phyloP scores from a whole-genome alignment of 2,329 filamentous ascomycete species.

The Claviceps humidiphila region DNA sequence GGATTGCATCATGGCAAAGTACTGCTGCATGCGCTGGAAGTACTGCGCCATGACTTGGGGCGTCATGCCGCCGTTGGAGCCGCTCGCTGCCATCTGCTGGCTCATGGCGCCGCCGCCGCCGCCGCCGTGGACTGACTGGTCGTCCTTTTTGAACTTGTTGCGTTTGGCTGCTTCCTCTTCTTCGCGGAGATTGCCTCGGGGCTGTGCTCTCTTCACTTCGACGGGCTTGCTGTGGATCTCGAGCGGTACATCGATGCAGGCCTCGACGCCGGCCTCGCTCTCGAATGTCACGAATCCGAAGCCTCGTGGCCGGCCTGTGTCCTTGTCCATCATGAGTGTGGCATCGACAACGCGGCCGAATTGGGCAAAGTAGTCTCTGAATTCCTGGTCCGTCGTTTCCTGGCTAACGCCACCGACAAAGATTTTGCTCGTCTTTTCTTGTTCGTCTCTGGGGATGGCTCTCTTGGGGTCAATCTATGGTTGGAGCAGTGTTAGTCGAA shows the following conservation, averaged over 20 bases:
- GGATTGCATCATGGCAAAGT: slow-evolving; percentile 89
- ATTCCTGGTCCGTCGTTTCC: slow-evolving; percentile 91
- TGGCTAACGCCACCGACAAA: slow-evolving; percentile 97
- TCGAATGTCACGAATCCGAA: slow-evolving; percentile 99
- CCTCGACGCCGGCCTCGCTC: slow-evolving; percentile 86
- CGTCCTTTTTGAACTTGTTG: slow-evolving; percentile 45
- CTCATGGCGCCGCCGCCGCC: slow-evolving; percentile 20
- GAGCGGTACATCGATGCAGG: slow-evolving; percentile 69
- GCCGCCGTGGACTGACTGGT: slow-evolving; percentile 17
- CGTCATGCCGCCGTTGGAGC: slow-evolving; percentile 60
- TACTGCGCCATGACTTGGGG: slow-evolving; percentile 98
- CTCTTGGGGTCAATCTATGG: slow-evolving; percentile 89
- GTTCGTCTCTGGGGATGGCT: slow-evolving; percentile 92
- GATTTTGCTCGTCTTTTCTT: slow-evolving; percentile 97
- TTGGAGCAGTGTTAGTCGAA: background rate
- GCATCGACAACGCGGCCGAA: slow-evolving; percentile 95
- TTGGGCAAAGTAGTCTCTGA: slow-evolving; percentile 91
- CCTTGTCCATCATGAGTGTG: slow-evolving; percentile 99
- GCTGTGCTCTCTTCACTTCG: slow-evolving; percentile 96
- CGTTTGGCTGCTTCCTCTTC: slow-evolving; percentile 63
- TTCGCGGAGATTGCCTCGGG: slow-evolving; percentile 83
- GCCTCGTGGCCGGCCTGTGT: slow-evolving; percentile 88
- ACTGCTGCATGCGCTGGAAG: slow-evolving; percentile 97
- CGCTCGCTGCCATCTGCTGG: slow-evolving; percentile 25
- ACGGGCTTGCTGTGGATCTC: slow-evolving; percentile 94